Conservation (phyloP, 202 grass and related monocot species). For the Schoenoplectus triqueter region DNA sequence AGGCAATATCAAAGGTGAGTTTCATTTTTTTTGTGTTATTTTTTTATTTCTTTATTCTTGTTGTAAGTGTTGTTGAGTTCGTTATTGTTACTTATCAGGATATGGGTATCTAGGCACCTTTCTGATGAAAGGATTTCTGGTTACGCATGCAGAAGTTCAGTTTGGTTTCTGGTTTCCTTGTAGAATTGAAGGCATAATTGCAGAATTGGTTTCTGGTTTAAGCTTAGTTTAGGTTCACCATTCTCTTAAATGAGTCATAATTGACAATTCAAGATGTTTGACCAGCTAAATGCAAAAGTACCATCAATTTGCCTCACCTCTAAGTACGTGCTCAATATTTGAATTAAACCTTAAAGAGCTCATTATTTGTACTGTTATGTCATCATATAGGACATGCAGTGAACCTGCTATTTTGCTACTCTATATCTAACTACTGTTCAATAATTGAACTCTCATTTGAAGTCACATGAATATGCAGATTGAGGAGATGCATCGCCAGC, state of each 20-base stretch:
- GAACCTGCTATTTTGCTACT: not conserved
- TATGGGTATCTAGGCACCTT: not conserved
- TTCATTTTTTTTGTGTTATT: slow-evolving; percentile 21
- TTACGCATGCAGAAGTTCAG: not conserved
- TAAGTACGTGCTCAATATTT: not conserved
- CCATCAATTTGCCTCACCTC: not conserved
- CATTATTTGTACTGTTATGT: not conserved
- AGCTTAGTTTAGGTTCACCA: not conserved
- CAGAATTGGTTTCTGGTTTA: slow-evolving; percentile 3
- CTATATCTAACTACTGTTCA: not conserved
- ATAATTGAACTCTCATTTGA: slow-evolving; percentile 25
- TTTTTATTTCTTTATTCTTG: slow-evolving; percentile 29
- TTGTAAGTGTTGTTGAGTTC: not conserved
- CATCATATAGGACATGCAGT: slow-evolving; percentile 1
- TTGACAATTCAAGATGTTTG: not conserved
- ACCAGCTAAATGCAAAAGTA: not conserved
- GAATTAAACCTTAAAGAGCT: not conserved
- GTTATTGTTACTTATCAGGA: not conserved
- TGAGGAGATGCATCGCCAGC: slow-evolving; percentile 72
- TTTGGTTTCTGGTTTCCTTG: not conserved
- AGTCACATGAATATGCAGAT: slow-evolving; percentile 51
- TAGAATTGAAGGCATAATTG: not conserved
- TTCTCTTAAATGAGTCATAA: not conserved
- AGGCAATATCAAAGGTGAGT: slow-evolving; percentile 68
- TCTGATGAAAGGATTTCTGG: slow-evolving; percentile 7